A percentile compares a stretch with the other conserved stretches of the same genome.
phyloP scores from a whole-genome alignment of 164 flowering plant species.

The Euptelea pleiosperma region DNA sequence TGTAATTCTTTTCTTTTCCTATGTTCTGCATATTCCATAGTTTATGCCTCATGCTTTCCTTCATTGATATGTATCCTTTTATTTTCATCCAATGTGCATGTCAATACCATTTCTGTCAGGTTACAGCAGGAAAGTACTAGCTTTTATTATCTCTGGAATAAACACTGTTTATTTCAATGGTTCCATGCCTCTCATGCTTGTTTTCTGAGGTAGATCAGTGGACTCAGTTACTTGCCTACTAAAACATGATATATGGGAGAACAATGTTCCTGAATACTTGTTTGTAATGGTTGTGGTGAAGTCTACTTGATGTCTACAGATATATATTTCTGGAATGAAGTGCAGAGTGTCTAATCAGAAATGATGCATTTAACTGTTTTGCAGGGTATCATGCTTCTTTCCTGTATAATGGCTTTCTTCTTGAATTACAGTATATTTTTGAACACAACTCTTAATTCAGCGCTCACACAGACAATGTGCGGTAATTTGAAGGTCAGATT shows the following conservation, averaged over 20 bases:
- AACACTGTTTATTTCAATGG: not conserved
- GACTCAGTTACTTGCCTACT: not conserved
- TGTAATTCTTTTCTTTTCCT: too few relatives aligned
- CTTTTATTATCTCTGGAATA: too few relatives aligned
- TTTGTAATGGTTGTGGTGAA: not conserved
- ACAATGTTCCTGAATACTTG: not conserved
- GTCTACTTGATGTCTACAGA: not conserved
- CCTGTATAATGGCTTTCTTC: constrained; percentile 80
- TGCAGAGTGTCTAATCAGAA: constrained; percentile 3
- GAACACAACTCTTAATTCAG: constrained; percentile 86
- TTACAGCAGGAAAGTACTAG: too few relatives aligned
- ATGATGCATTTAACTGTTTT: constrained; percentile 13
- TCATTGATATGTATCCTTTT: not conserved
- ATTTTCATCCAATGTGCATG: too few relatives aligned
- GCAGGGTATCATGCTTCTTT: constrained; percentile 79
- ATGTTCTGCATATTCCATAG: not conserved
- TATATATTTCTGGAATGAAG: not conserved
- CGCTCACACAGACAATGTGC: constrained; percentile 86
- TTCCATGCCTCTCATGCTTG: not conserved
- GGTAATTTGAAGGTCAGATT: constrained; percentile 77
- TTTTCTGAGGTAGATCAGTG: not conserved
- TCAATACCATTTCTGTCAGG: too few relatives aligned
- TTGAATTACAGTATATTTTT: constrained; percentile 71
- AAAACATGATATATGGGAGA: not conserved
- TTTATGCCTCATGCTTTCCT: not conserved